phyloP scores from a whole-genome alignment of 345 rosid genomes.

The Heritiera littoralis region DNA sequence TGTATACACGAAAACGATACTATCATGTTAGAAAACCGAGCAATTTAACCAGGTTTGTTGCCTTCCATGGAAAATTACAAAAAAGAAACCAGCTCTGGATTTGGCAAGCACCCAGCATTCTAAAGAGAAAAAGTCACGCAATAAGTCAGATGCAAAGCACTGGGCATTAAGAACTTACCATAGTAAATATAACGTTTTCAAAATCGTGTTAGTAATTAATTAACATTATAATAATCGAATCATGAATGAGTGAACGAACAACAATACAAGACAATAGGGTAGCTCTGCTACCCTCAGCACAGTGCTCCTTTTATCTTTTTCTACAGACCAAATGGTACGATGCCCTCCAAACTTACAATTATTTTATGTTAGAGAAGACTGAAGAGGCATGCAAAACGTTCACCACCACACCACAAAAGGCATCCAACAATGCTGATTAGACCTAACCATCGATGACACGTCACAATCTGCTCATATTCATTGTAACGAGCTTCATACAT shows the following conservation, averaged over 20 bases:
- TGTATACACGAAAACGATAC: neutral
- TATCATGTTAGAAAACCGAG: neutral
- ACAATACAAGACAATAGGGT: no score
- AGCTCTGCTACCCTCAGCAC: no score
- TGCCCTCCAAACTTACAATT: no score
- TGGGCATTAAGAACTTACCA: neutral
- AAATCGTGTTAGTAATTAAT: no score
- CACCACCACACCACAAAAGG: neutral
- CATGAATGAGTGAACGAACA: no score
- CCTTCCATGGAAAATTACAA: neutral
- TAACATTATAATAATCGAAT: no score
- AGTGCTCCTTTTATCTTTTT: no score
- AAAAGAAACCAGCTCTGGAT: no score
- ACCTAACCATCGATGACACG: conserved; percentile 1
- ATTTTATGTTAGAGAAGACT: no score
- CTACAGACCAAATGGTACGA: no score
- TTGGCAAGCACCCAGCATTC: neutral
- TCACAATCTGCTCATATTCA: neutral
- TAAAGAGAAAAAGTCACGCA: neutral
- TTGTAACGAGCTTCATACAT: neutral
- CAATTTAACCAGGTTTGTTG: neutral
- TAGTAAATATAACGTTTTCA: no score
- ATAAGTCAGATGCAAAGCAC: neutral
- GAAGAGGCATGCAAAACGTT: neutral
- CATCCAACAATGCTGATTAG: neutral